These are phyloP conservation scores for Saccharomycopsis crataegensis DNA, from an alignment of 1,139 yeast genomes.

Conservation along the genomic window DNA sequence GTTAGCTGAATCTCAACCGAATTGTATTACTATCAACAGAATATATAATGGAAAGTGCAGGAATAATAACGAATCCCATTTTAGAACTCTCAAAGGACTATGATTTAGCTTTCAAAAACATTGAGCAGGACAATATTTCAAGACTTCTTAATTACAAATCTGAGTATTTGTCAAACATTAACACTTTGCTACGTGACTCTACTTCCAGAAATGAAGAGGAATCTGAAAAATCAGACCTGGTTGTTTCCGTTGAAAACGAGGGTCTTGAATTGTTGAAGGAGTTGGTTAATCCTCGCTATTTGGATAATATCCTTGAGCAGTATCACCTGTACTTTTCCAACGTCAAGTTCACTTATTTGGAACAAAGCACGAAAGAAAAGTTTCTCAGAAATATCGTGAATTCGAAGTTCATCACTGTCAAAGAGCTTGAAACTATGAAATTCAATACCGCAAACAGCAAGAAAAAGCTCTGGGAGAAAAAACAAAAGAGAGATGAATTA, in stretches of 20 bases:
- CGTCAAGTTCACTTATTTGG: slow-evolving; percentile 18
- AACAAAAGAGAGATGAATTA: slow-evolving; percentile 10
- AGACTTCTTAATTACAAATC: slow-evolving; percentile 11
- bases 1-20: too few species aligned
- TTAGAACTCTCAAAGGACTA: slow-evolving; percentile 9
- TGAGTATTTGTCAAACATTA: slow-evolving; percentile 12
- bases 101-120: slow-evolving; percentile 7
- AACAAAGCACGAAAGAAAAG: slow-evolving; percentile 19
- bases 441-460: slow-evolving; percentile 2
- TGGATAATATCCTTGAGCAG: slow-evolving; percentile 12
- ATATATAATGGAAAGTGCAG: background rate
- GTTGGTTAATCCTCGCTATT: slow-evolving; percentile 10
- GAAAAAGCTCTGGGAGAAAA: slow-evolving; percentile 10
- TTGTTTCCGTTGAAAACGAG: background rate
- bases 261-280: slow-evolving; percentile 7
- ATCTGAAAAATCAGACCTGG: background rate
- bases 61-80: background rate
- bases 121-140: slow-evolving; percentile 10
- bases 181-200: background rate
- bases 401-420: slow-evolving; percentile 14
- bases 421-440: slow-evolving; percentile 13
- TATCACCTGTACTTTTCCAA: slow-evolving; percentile 17
- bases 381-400: slow-evolving; percentile 15
- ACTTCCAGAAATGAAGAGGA: background rate
- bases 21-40: too few species aligned